Evolutionary conservation across 1,284 basidiomycete genomes (phyloP), one percentile per base, ranked within the genome.

Genomic region (Microbotryum intermedium): DNA sequence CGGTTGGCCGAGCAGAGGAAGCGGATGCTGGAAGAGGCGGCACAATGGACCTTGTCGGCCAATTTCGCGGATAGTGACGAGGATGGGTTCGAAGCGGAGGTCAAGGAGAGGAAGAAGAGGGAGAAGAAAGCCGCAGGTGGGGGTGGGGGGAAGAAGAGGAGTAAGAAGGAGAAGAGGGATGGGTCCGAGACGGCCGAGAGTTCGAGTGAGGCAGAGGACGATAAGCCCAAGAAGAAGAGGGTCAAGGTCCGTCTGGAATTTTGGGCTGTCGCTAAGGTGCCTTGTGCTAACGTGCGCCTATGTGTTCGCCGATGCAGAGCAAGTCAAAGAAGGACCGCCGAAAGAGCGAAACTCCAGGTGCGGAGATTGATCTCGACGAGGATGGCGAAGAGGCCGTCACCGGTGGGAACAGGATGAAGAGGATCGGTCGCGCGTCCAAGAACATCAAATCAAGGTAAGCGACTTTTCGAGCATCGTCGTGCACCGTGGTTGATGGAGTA

Each of bases 11-110:
- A 87, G 71, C 81, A 86, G 68, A 82, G 90, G 11, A 80, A 83
- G 45, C 72, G 80, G 55, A 87, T 86, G 28, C 78, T 86, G n/a
- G 88, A 88, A 72, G 83, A 90, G 72, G 87, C 85, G 1, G 78
- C 82, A 70, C 81, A 84, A 72, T 88, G 86, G 18, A 52, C 58
- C 18, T 46, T 55, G 87, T 84, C 83, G 42, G 74, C 80, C 50
- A 34, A 53, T 62, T 50, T 53, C 4, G 83, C 84, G 62, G 79
- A 83, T 18, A 79, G 79, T 65, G 79, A 82, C 72, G 84, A 85
- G 66, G 67, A 64, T 25, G 86, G 83, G 68, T 86, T 88, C 54
- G 86, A 88, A 61, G 88, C 89, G 68, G 79, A 80, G 53, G 84
- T 87, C 72, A 83, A 82, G 64, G 64, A 72, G 0, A 79, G 78